Evolutionary conservation across 257 asterid genomes (phyloP).

Genomic region (Solanum chilense): DNA sequence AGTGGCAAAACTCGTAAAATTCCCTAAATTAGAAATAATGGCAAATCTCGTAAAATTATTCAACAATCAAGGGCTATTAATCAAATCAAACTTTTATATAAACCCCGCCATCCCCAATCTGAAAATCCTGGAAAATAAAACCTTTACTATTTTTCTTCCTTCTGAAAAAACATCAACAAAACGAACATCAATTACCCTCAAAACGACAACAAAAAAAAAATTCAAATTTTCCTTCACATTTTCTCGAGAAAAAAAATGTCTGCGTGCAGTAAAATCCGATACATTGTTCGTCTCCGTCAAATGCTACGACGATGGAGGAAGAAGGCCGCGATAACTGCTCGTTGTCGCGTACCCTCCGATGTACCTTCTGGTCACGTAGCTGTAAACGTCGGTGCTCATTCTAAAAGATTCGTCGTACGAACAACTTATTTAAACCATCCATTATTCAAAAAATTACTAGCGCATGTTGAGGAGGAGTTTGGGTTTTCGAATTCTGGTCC

Average conservation of each 20-base stretch:
- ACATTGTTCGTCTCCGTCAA: conserved; percentile 52
- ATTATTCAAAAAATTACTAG: conserved; percentile 36
- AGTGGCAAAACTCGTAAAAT: background rate
- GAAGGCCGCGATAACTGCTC: conserved; percentile 31
- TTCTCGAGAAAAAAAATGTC: conserved; percentile 23
- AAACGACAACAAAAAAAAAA: background rate
- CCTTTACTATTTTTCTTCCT: background rate
- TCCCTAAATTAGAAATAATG: background rate
- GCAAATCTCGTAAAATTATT: conserved; percentile 23
- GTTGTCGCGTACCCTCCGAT: conserved; percentile 27
- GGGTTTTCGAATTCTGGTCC: conserved; percentile 57
- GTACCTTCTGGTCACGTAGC: conserved; percentile 71
- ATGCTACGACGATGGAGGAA: conserved; percentile 54
- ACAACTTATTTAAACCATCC: conserved; percentile 52
- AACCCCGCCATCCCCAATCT: background rate
- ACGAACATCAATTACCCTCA: background rate
- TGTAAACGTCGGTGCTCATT: conserved; percentile 34
- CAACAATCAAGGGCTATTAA: background rate
- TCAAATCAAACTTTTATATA: conserved; percentile 14
- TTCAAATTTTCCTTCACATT: background rate
- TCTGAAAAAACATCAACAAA: background rate
- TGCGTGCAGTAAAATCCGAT: conserved; percentile 48
- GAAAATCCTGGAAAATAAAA: background rate
- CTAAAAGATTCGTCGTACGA: conserved; percentile 39
- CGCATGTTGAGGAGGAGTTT: conserved; percentile 46